These are phyloP conservation scores for Aegilops longissima DNA, from an alignment of 176 grass and related monocot genomes.

Conservation along the genomic window DNA sequence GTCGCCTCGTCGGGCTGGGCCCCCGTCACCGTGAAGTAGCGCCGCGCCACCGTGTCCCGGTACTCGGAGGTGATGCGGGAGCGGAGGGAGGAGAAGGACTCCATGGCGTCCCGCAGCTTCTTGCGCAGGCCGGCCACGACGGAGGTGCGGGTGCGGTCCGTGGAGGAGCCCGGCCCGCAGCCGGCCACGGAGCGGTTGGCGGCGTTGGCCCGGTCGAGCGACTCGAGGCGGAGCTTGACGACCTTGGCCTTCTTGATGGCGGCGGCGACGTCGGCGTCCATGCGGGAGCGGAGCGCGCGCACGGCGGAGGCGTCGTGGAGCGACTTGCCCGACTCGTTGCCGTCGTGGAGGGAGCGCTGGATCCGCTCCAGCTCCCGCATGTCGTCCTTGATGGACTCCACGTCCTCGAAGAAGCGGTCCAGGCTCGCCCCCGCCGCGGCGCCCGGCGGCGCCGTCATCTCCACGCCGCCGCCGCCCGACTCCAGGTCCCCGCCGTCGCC, in stretches of 20 bases:
- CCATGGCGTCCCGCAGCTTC: constrained; percentile 88
- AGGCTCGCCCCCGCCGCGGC: constrained; percentile 63
- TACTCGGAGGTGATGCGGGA: constrained; percentile 54
- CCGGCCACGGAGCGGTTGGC: constrained; percentile 78
- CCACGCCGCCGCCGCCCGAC: constrained; percentile 43
- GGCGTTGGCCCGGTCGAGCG: constrained; percentile 91
- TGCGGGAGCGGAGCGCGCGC: constrained; percentile 59
- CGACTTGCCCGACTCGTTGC: constrained; percentile 70
- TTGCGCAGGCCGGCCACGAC: constrained; percentile 80
- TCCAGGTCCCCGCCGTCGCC: constrained; percentile 31
- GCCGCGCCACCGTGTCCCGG: constrained; percentile 64
- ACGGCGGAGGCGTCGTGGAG: constrained; percentile 81
- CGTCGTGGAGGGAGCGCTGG: constrained; percentile 70
- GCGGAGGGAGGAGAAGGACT: constrained; percentile 66
- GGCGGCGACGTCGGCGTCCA: constrained; percentile 62
- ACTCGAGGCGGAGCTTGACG: constrained; percentile 84
- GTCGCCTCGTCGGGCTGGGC: constrained; percentile 65
- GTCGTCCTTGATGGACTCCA: constrained; percentile 94
- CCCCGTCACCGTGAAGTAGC: constrained; percentile 89
- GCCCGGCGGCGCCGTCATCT: constrained; percentile 44
- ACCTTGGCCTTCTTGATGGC: constrained; percentile 96
- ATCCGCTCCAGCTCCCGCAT: constrained; percentile 75
- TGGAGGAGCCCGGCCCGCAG: constrained; percentile 47
- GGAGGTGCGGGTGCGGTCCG: constrained; percentile 80
- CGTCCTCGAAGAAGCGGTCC: constrained; percentile 86